phyloP scores from a whole-genome alignment of 2,329 filamentous ascomycete species.

The Aschersonia sp. region DNA sequence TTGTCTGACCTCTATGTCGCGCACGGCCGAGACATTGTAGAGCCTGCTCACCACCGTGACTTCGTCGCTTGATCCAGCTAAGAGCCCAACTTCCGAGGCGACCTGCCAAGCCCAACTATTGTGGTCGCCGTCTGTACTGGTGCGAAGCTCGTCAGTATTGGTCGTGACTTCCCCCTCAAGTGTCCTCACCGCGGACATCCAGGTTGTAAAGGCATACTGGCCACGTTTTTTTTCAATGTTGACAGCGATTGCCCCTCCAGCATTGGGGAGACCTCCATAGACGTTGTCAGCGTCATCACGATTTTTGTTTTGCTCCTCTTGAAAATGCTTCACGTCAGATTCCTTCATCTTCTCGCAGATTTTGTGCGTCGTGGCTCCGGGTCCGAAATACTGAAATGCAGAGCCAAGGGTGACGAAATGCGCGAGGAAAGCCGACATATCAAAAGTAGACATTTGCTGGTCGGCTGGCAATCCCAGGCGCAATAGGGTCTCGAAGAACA shows the following conservation, averaged over 20 bases:
- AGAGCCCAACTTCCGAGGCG: slow-evolving; percentile 4
- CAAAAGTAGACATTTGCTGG: no score
- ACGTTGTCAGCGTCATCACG: not conserved
- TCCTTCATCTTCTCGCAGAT: not conserved
- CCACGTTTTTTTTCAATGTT: slow-evolving; percentile 4
- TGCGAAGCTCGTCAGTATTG: no score
- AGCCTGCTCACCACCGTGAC: slow-evolving; percentile 1
- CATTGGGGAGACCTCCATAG: not conserved
- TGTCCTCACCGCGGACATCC: slow-evolving; percentile 4
- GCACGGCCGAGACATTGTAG: not conserved
- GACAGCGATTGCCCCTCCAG: not conserved
- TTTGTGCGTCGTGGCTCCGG: not conserved
- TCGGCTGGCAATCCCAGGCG: no score
- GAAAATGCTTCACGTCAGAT: not conserved
- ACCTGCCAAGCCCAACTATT: slow-evolving; percentile 7
- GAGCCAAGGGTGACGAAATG: slow-evolving; percentile 1
- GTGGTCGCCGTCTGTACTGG: slow-evolving; percentile 8
- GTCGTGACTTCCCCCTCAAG: no score
- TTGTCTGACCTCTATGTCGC: not conserved
- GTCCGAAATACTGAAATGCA: slow-evolving; percentile 2
- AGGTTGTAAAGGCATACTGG: slow-evolving; percentile 3
- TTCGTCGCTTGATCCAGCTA: slow-evolving; percentile 6
- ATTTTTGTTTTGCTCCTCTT: not conserved
- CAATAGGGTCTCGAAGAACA: slow-evolving; percentile 1
- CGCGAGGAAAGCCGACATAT: no score